A percentile compares a stretch with the other conserved stretches of the same genome.
phyloP scores from a whole-genome alignment of 352 stramenopile species.

The Globisporangium paroecandrum region DNA sequence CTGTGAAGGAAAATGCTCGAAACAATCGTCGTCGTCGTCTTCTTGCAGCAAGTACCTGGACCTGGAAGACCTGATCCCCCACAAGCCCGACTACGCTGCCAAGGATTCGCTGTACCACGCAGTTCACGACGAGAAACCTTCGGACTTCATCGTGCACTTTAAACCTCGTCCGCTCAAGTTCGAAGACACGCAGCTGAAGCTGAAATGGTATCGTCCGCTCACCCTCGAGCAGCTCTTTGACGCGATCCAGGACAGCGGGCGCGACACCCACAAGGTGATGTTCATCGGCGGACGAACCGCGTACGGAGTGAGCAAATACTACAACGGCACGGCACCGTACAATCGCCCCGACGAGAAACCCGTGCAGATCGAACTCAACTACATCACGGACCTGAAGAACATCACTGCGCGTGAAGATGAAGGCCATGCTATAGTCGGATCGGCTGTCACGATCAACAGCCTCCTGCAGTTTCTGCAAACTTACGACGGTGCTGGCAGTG shows the following conservation, averaged over 20 bases:
- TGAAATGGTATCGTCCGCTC: conserved; percentile 37
- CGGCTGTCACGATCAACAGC: conserved; percentile 62
- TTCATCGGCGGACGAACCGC: conserved; percentile 60
- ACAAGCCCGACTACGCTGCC: neutral
- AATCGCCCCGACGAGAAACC: conserved; percentile 53
- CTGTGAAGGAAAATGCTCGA: conserved; percentile 25
- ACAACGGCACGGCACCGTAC: conserved; percentile 49
- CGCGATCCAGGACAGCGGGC: conserved; percentile 79
- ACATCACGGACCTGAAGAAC: conserved; percentile 50
- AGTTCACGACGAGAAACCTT: conserved; percentile 17
- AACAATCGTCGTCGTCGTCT: neutral
- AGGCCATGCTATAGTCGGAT: conserved; percentile 45
- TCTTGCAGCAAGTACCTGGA: conserved; percentile 27
- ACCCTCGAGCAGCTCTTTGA: conserved; percentile 42
- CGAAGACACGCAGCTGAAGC: conserved; percentile 9
- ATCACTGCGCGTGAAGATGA: conserved; percentile 13
- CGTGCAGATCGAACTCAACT: conserved; percentile 28
- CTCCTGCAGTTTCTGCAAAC: conserved; percentile 76
- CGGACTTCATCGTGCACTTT: conserved; percentile 33
- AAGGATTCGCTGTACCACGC: conserved; percentile 15
- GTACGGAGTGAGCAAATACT: conserved; percentile 53
- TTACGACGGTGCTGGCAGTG: conserved; percentile 72
- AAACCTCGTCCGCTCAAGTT: conserved; percentile 28
- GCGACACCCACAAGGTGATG: conserved; percentile 50
- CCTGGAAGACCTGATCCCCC: conserved; percentile 30